Percentiles rank a stretch among this genome's conserved stretches.
phyloP scores from a whole-genome alignment of 2,329 filamentous ascomycete genomes.

The Phialemoniopsis sp. region DNA sequence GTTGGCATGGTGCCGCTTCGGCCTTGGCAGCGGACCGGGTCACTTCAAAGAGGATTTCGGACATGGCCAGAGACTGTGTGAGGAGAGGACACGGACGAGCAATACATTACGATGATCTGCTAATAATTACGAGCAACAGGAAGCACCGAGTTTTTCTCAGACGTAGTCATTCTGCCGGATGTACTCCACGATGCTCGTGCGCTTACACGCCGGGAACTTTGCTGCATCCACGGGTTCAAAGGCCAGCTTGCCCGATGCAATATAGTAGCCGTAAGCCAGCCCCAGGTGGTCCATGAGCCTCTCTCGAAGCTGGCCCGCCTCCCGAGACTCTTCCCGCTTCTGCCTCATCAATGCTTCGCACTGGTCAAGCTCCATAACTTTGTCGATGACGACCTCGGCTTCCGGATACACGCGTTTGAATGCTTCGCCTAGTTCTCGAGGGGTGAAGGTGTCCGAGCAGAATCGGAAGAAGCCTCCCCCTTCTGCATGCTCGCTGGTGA shows the following conservation, averaged over 20 bases:
- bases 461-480: slow-evolving; percentile 12
- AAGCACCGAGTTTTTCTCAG: slow-evolving; percentile 4
- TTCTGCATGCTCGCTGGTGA: slow-evolving; percentile 7
- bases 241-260: slow-evolving; percentile 12
- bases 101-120: no score
- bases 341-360: slow-evolving; percentile 8
- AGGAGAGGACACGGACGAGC: no score
- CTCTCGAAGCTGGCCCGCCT: slow-evolving; percentile 9
- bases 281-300: background rate
- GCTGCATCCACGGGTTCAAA: slow-evolving; percentile 15
- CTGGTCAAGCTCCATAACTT: slow-evolving; percentile 10
- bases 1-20: no score
- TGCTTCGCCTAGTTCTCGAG: slow-evolving; percentile 9
- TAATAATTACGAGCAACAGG: no score
- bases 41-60: no score
- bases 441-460: slow-evolving; percentile 9
- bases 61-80: no score
- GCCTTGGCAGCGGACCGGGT: no score
- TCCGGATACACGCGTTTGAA: slow-evolving; percentile 8
- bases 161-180: slow-evolving; percentile 11
- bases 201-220: slow-evolving; percentile 10
- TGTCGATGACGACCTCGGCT: slow-evolving; percentile 6
- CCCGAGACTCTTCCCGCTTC: slow-evolving; percentile 3
- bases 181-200: slow-evolving; percentile 10
- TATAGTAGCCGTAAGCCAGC: slow-evolving; percentile 8